Evolutionary conservation across 2,329 filamentous ascomycete species (phyloP), one percentile per base, ranked within the genome.

Genomic region (Tolypocladium album): DNA sequence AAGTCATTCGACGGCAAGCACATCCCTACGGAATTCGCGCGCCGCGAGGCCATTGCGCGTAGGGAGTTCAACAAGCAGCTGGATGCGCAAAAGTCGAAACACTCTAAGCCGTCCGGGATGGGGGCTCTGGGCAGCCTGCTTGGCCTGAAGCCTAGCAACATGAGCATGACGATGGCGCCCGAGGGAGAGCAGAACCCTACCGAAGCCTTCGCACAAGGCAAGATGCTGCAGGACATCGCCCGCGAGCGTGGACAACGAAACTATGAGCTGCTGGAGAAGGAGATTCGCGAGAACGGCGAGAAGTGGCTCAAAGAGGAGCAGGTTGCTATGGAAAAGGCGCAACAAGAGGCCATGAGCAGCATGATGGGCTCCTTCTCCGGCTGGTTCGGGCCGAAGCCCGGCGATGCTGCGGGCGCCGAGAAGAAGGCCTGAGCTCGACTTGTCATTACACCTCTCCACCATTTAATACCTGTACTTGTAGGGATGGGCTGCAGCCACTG

Each of bases 301-400:
- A 91, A 93, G 77, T 97, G 92, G 90, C 80, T 99, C 67, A 92
- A 92, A 79, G 93, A 97, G 74, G 92, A 96, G 80, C 89, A 89
- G 52, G 87, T 87, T 56, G 84, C 90, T 71, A 88, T 92, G 78
- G 93, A 97, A 80, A 92, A 91, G 79, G 82, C 87, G 64, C 89
- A 92, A 74, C 89, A 96, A 70, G 92, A 96, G 75, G 88, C 88
- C 68, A 92, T 96, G 88, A 89, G 88, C 76, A 90, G 84, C 70
- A 96, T 96, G 90, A 94, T 93, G 83, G 84, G 82, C 61, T 88
- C 87, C 36, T 86, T 94, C 68, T 66, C 64, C 20, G 68, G 69
- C 59, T 64, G 67, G 57, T 74, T 74, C 59, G 64, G 64, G 11
- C 45, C 64, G 24, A 64, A 65, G 43, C 45, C 62, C 39, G 60